Conservation (phyloP, 345 rosid genomes). For the Citrus glauca region DNA sequence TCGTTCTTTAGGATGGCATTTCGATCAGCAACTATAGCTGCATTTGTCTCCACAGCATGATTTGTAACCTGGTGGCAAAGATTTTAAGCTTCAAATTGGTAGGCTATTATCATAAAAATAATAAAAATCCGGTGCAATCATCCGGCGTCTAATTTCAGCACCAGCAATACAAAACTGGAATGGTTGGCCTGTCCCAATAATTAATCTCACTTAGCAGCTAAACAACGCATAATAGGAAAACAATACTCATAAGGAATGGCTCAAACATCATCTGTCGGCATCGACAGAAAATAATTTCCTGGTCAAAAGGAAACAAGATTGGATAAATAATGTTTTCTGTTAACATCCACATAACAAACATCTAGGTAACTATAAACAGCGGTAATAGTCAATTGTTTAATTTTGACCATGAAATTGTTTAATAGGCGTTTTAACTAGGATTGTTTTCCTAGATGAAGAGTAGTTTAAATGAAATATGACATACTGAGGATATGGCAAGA, state of each 20-base stretch:
- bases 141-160: background rate
- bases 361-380: background rate
- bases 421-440: too few species aligned
- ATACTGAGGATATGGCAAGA: too few species aligned
- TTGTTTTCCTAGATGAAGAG: too few species aligned
- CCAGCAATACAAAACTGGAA: background rate
- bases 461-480: too few species aligned
- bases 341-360: background rate
- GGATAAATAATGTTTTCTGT: background rate
- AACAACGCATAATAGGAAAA: background rate
- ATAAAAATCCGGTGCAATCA: background rate
- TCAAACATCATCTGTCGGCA: background rate
- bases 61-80: conserved; percentile 43
- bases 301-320: background rate
- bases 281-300: background rate
- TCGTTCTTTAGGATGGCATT: conserved; percentile 14
- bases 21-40: conserved; percentile 57
- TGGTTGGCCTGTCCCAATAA: background rate
- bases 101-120: background rate
- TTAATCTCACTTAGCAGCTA: background rate
- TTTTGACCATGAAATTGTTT: too few species aligned
- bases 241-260: background rate
- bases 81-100: background rate
- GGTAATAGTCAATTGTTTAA: too few species aligned
- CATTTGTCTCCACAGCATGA: conserved; percentile 49